Evolutionary conservation across 768 basidiomycete species (phyloP), one percentile per base, ranked within the genome.

Genomic region (Suillus alpinus): DNA sequence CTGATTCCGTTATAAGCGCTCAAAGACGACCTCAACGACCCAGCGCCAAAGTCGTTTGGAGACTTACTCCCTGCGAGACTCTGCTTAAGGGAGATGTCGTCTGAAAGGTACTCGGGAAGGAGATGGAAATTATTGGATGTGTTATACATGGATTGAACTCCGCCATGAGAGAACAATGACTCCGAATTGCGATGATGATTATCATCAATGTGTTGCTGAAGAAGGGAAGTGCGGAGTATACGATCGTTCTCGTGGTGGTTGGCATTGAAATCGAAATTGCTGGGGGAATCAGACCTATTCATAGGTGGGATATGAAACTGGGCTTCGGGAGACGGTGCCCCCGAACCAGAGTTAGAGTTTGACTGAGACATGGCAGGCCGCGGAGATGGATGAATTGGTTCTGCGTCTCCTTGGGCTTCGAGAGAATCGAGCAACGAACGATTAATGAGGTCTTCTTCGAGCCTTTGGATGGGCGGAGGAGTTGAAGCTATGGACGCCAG

Each of bases 341-440:
- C 79, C 44, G 86, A 82, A 52, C 84, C 83, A 4, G 85, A 78
- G 64, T 81, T 80, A 9, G 86, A 81, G 29, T 81, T 65, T 47
- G 85, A 78, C 70, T 61, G 80, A 70, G 62, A 78, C 77, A 69
- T 82, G 74, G 58, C 74, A 70, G 71, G 85, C 80, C 59, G 81
- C 16, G 65, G 65, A 34, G 65, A 31, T 18, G 68, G 39, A 37
- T 56, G 80, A 59, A 80, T 71, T 51, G 88, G 89, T 73, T 92
- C 90, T 59, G 89, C 83, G 83, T 92, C 91, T 56, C 87, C 90
- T 75, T 91, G 86, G 58, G 87, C 89, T 83, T 93, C 86, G 70
- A 94, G 83, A 44, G 87, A 89, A 74, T 90, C 91, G 66, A 93
- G 77, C 61, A 93, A 82, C 58, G 91, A 92, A 73, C 87, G 87